A percentile compares a stretch with the other conserved stretches of the same genome.
These are phyloP conservation scores for Triticum urartu DNA, from an alignment of 176 grass and related monocot species.

Conservation along the genomic window DNA sequence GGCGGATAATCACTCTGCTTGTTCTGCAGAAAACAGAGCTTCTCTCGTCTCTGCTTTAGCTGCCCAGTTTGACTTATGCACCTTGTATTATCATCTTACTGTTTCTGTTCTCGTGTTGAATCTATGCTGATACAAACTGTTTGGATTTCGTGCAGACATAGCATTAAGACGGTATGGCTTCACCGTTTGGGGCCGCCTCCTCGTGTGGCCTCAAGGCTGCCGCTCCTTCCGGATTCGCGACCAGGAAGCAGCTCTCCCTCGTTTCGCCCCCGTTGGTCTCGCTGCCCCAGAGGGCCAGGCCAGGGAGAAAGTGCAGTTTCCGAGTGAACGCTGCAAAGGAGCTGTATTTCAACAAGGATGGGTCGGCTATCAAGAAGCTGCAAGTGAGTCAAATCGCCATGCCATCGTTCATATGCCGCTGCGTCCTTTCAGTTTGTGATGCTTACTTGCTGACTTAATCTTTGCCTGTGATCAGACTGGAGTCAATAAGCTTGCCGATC, in stretches of 20 bases:
- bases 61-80: background rate
- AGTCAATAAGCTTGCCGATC: constrained; percentile 75
- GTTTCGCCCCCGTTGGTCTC: background rate
- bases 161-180: constrained; percentile 13
- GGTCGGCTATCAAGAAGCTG: constrained; percentile 56
- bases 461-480: constrained; percentile 34
- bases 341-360: constrained; percentile 77
- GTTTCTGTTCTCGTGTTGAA: background rate
- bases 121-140: background rate
- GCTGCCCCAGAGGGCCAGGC: background rate
- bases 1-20: background rate
- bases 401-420: no score
- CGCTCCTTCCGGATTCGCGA: background rate
- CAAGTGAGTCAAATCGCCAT: constrained; percentile 12
- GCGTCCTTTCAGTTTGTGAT: no score
- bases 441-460: no score
- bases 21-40: background rate
- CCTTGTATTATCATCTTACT: background rate
- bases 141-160: background rate
- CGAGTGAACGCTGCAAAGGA: constrained; percentile 63
- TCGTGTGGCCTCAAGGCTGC: constrained; percentile 9
- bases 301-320: constrained; percentile 23
- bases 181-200: background rate
- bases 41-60: background rate
- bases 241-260: constrained; percentile 21